Percentiles rank a stretch among this genome's conserved stretches.
phyloP scores from a whole-genome alignment of 2,329 filamentous ascomycete genomes.

The Penicillium frequentans region DNA sequence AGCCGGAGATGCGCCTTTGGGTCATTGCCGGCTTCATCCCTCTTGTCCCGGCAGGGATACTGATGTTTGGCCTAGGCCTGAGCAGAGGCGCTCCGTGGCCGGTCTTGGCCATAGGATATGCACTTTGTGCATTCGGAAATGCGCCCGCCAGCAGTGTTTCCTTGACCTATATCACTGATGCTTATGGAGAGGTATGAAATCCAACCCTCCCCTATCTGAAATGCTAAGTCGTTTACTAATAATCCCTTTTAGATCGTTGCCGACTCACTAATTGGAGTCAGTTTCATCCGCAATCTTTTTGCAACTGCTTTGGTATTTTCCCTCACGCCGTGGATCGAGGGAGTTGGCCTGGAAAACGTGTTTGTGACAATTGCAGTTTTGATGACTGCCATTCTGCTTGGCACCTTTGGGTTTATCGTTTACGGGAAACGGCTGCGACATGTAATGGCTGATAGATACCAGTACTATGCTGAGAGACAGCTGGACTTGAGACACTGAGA shows the following conservation, averaged over 20 bases:
- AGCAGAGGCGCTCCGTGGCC: conserved; percentile 23
- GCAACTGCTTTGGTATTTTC: conserved; percentile 48
- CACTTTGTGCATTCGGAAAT: conserved; percentile 19
- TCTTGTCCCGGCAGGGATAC: conserved; percentile 34
- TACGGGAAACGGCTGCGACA: conserved; percentile 36
- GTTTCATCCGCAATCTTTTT: conserved; percentile 47
- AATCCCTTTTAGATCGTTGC: conserved; percentile 42
- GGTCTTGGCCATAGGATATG: conserved; percentile 13
- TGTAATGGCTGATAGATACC: background rate
- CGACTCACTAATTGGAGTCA: conserved; percentile 48
- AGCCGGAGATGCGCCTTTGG: conserved; percentile 49
- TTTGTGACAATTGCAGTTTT: conserved; percentile 42
- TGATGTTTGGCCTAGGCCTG: conserved; percentile 42
- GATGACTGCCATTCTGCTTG: conserved; percentile 20
- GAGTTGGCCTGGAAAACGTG: conserved; percentile 41
- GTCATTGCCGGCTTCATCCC: conserved; percentile 21
- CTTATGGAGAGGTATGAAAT: conserved; percentile 27
- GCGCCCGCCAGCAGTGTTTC: conserved; percentile 23
- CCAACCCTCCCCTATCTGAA: background rate
- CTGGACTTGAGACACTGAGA: background rate
- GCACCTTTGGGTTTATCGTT: conserved; percentile 12
- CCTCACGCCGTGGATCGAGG: conserved; percentile 40
- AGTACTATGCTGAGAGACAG: background rate
- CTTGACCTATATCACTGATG: conserved; percentile 31
- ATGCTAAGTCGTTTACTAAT: background rate